phyloP scores from a whole-genome alignment of 257 asterid genomes.

The Gynochthodes officinalis region DNA sequence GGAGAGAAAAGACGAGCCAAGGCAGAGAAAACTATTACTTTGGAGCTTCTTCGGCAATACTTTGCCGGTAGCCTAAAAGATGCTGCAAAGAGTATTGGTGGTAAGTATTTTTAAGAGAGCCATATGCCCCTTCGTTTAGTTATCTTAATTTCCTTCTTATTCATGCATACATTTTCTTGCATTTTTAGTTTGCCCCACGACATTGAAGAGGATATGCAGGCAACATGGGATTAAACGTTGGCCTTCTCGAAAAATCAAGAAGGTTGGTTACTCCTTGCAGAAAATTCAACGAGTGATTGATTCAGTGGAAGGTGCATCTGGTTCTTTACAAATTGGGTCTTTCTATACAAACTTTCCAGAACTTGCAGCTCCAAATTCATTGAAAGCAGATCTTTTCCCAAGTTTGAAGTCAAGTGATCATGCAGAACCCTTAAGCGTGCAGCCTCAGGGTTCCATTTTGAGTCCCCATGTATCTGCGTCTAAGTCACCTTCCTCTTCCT shows the following conservation, averaged over 20 bases:
- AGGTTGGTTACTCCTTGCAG: conserved; percentile 83
- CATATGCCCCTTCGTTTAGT: not conserved
- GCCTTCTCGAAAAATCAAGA: conserved; percentile 96
- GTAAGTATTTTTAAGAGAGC: conserved; percentile 36
- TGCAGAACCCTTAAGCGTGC: conserved; percentile 26
- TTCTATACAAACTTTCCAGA: conserved; percentile 76
- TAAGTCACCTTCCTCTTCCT: conserved; percentile 61
- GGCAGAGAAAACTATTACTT: conserved; percentile 67
- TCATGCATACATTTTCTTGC: not conserved
- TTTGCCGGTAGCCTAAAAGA: conserved; percentile 94
- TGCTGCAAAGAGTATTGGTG: conserved; percentile 90
- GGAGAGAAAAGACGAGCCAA: conserved; percentile 64
- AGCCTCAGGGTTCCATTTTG: conserved; percentile 26
- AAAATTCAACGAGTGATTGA: conserved; percentile 90
- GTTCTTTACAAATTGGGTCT: conserved; percentile 61
- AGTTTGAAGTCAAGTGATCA: conserved; percentile 25
- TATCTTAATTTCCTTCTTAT: conserved; percentile 7
- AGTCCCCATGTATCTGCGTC: conserved; percentile 40
- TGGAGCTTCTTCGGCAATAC: conserved; percentile 81
- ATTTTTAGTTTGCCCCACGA: conserved; percentile 86
- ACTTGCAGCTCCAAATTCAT: conserved; percentile 58
- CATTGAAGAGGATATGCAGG: conserved; percentile 97
- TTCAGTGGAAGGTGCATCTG: conserved; percentile 88
- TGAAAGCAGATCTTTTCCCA: conserved; percentile 44
- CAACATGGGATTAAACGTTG: conserved; percentile 89